Evolutionary conservation across 1,139 yeast species (phyloP).

Genomic region (Arxiozyma bovina): DNA sequence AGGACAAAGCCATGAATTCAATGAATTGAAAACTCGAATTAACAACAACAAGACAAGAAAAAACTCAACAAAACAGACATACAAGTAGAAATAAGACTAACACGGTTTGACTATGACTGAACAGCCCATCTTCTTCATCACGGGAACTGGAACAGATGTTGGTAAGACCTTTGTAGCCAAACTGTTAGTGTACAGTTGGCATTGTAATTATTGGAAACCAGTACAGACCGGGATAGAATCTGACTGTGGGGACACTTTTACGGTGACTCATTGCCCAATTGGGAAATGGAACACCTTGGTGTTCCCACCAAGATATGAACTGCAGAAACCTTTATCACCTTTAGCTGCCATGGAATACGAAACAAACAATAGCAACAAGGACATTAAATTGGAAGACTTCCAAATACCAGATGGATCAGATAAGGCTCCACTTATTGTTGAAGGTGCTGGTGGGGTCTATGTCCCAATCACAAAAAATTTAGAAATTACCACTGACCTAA

Average conservation of each 20-base stretch:
- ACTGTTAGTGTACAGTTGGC: constrained; percentile 27
- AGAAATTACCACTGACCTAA: constrained; percentile 26
- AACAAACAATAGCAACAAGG: constrained; percentile 3
- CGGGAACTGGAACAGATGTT: constrained; percentile 33
- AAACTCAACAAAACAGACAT: neutral
- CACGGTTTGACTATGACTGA: neutral
- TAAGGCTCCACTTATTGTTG: constrained; percentile 22
- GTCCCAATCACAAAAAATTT: constrained; percentile 27
- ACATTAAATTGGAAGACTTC: constrained; percentile 13
- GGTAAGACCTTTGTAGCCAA: constrained; percentile 32
- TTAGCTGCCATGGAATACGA: constrained; percentile 28
- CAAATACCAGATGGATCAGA: constrained; percentile 13
- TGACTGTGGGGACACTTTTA: constrained; percentile 28
- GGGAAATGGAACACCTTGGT: constrained; percentile 11
- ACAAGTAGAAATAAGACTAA: no score
- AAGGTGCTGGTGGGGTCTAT: constrained; percentile 32
- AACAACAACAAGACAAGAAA: neutral
- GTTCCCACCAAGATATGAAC: constrained; percentile 18
- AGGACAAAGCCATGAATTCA: no score
- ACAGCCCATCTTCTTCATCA: constrained; percentile 21
- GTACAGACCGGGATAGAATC: constrained; percentile 30
- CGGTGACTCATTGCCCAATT: constrained; percentile 12
- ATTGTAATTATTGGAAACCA: constrained; percentile 31
- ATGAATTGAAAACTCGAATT: neutral
- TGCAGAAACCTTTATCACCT: constrained; percentile 29